Evolutionary conservation across 495 filamentous ascomycete genomes (phyloP), one percentile per base, ranked within the genome.

Genomic region (Tetracladium marchalianum): DNA sequence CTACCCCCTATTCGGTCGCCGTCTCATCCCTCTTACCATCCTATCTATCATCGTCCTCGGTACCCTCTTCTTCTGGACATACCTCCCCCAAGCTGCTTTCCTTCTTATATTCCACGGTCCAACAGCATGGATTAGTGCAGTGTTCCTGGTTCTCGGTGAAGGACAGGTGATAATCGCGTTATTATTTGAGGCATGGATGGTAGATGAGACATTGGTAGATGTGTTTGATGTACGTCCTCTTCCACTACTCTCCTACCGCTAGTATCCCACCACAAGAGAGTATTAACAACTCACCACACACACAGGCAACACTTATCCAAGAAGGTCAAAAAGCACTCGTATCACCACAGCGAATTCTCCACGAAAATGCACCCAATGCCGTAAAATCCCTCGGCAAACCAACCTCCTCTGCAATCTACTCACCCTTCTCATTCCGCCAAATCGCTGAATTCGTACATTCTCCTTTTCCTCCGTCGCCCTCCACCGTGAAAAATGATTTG

Each of bases 41-140:
- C 73, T 90, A 27, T 88, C 85, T 1, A 62, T 86, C 44, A 67
- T 86, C 35, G 72, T 90, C 16, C 88, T 90, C 31, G 63, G 64
- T 11, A 57, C 81, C 33, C 74, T 95, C 62, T 98, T 98, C 61
- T 68, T 80, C 17, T 85, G 95, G 59, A 81, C 87, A 16, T 98
- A 95, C 55, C 58, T 95, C 11, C 90, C 92, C 0, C 92, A 97
- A 66, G 75, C 80, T 39, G 80, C 86, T 6, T 73, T 88, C 46
- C 66, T 95, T 24, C 71, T 84, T 47, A 76, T 95, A 59, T 89
- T 93, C 55, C 87, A 87, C 43, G 92, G 92, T 0, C 86, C 85
- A 0, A 66, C 89, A 8, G 85, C 85, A 12, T 82, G 81, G 57
- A 55, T 93, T 35, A 85, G 80, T 27, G 83, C 87, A 5, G 77